Base-by-base conservation (phyloP, 768 basidiomycete genomes). In the Lactarius quietus region DNA sequence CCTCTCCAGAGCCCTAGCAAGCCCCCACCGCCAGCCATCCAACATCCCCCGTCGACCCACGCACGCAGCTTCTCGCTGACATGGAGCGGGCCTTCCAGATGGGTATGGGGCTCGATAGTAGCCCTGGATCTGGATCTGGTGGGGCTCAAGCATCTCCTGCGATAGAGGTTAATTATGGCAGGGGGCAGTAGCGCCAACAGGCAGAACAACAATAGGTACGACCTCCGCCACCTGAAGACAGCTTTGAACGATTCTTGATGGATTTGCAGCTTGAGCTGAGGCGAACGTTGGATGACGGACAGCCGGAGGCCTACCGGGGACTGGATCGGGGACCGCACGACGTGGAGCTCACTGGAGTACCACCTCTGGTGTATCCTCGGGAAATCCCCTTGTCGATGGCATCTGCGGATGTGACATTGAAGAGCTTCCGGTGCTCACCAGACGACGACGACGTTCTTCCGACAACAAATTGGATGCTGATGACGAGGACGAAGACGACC, bases 31-130 rank as follows among this genome's bases (percentile, higher is more conserved):
- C 59, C 38, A 48, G 43, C 31, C 48, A 43, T 31, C 52, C 68
- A 57, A 41, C 66, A 56, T 28, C 52, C 38, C 57, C 65, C 7
- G 54, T 76, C 53, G 84, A 89, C 73, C 72, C 76, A 0, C 69
- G 89, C 51, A 86, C 90, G 69, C 75, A 85, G 54, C 88, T 92
- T 83, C 79, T 92, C 56, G 84, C 87, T 1, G 90, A 92, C 74
- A 91, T 92, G 88, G 88, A 89, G 31, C 79, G 90, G 35, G 90
- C 89, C 10, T 88, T 92, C 71, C 89, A 90, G 69, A 78, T 88
- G 54, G 89, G 89, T 15, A 79, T 92, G 36, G 77, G 77, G 2
- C 64, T 23, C 8, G 64, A 61, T 1, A 59, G 61, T 18, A 45
- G 43, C 1, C 28, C 64, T 3, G 58, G 53, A 48, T 48, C 64